A percentile compares a stretch with the other conserved stretches of the same genome.
Conservation (phyloP, 805 yeast genomes). For the Tetrapisispora taiwanensis region DNA sequence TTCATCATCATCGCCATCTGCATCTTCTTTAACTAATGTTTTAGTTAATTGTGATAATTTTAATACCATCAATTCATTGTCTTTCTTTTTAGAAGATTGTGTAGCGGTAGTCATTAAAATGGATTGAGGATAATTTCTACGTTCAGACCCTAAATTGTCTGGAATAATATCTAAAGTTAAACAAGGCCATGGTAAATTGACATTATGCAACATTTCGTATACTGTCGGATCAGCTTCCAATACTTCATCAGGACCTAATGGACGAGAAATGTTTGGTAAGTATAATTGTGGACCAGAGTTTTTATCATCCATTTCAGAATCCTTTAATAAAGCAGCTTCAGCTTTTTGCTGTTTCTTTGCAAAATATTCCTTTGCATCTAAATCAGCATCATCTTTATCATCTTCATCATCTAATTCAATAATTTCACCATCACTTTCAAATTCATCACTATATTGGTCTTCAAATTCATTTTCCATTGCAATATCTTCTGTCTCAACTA, state of each 20-base stretch:
- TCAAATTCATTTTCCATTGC: constrained; percentile 69
- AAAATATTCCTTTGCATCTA: constrained; percentile 29
- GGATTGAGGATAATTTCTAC: constrained; percentile 83
- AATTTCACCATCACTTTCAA: constrained; percentile 83
- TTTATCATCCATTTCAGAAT: constrained; percentile 25
- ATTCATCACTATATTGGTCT: constrained; percentile 83
- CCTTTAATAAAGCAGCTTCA: constrained; percentile 31
- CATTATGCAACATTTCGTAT: constrained; percentile 91
- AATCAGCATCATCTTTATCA: constrained; percentile 33
- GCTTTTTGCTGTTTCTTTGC: constrained; percentile 30
- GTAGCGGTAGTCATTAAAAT: constrained; percentile 84
- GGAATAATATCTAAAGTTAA: constrained; percentile 82
- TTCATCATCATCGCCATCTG: constrained; percentile 61
- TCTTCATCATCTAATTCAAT: constrained; percentile 66
- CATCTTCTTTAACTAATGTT: constrained; percentile 78
- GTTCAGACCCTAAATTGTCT: constrained; percentile 75
- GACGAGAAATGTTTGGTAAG: constrained; percentile 80
- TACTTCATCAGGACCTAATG: constrained; percentile 91
- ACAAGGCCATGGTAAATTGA: constrained; percentile 95
- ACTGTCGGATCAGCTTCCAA: constrained; percentile 94
- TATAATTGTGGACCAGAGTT: constrained; percentile 40
- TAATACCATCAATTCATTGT: constrained; percentile 79
- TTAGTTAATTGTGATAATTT: constrained; percentile 73
- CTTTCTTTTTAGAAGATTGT: constrained; percentile 79
- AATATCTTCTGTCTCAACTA: constrained; percentile 32